Percentiles rank a stretch among this genome's conserved stretches.
Evolutionary conservation across 106 monocot genomes (phyloP).

Genomic region (Allium fistulosum): DNA sequence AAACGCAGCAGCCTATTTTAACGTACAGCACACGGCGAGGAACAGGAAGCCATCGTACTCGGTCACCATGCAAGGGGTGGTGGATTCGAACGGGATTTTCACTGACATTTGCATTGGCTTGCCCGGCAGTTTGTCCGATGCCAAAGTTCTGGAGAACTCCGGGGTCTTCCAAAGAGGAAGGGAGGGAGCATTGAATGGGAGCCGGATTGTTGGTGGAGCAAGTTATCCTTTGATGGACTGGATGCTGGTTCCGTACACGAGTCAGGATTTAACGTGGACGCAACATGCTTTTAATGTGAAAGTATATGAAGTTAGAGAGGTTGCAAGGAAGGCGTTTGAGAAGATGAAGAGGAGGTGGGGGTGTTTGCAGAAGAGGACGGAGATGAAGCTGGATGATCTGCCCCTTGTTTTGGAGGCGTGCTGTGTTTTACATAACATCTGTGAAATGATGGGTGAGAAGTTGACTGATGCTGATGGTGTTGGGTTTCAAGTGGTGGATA

Average conservation of each 20-base stretch:
- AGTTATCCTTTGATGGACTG: conserved; percentile 70
- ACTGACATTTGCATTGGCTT: conserved; percentile 40
- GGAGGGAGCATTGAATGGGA: conserved; percentile 14
- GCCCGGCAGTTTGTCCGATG: conserved; percentile 32
- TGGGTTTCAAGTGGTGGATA: conserved; percentile 42
- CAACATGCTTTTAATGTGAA: conserved; percentile 83
- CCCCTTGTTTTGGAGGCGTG: conserved; percentile 85
- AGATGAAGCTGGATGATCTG: conserved; percentile 78
- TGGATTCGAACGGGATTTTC: conserved; percentile 33
- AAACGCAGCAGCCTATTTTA: conserved; percentile 32
- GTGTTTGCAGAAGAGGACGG: conserved; percentile 86
- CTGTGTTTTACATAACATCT: conserved; percentile 87
- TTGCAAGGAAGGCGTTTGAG: conserved; percentile 56
- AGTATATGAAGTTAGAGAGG: conserved; percentile 47
- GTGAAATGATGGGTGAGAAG: conserved; percentile 57
- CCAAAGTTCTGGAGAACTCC: conserved; percentile 34
- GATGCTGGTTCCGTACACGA: conserved; percentile 73
- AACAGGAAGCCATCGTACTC: conserved; percentile 44
- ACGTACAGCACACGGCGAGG: conserved; percentile 29
- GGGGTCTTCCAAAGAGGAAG: conserved; percentile 18
- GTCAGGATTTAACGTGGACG: conserved; percentile 59
- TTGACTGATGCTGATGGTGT: conserved; percentile 20
- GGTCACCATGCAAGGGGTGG: conserved; percentile 36
- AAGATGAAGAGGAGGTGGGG: conserved; percentile 75
- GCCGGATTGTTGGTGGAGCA: conserved; percentile 25